phyloP scores from a whole-genome alignment of 306 rosid genomes.

The Sechiopsis laciniata region DNA sequence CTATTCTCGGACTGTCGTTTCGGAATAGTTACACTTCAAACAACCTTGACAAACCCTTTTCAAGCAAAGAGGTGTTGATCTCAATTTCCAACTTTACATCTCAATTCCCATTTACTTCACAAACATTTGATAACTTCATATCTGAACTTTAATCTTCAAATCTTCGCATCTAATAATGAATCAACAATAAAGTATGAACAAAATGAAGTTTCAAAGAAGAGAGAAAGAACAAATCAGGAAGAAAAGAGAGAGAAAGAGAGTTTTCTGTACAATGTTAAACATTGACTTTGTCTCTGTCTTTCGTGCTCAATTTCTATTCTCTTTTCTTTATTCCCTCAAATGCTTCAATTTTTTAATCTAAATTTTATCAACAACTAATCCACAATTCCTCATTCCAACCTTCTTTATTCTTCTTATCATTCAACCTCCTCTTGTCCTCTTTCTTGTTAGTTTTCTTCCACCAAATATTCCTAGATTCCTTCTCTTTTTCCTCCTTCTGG shows the following conservation, averaged over 20 bases:
- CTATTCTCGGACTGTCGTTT: no score
- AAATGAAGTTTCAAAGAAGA: background rate
- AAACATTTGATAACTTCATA: background rate
- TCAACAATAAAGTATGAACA: background rate
- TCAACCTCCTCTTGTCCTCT: constrained; percentile 17
- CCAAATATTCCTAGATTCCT: constrained; percentile 16
- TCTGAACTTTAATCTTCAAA: background rate
- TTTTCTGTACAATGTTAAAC: background rate
- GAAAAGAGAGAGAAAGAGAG: constrained; percentile 1
- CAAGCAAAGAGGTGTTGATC: background rate
- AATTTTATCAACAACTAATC: constrained; percentile 6
- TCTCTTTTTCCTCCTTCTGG: background rate
- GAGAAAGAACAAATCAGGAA: background rate
- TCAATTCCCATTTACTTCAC: background rate
- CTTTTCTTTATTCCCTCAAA: constrained; percentile 12
- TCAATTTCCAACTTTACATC: background rate
- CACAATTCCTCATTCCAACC: background rate
- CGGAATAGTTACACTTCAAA: background rate
- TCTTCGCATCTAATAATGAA: background rate
- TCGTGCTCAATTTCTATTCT: constrained; percentile 14
- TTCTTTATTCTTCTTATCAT: background rate
- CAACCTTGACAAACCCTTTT: background rate
- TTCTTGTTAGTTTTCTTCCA: background rate
- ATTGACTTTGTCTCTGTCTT: constrained; percentile 18
- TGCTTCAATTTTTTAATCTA: background rate